Base-by-base conservation (phyloP, 768 basidiomycete species). In the Psilocybe azurescens region DNA sequence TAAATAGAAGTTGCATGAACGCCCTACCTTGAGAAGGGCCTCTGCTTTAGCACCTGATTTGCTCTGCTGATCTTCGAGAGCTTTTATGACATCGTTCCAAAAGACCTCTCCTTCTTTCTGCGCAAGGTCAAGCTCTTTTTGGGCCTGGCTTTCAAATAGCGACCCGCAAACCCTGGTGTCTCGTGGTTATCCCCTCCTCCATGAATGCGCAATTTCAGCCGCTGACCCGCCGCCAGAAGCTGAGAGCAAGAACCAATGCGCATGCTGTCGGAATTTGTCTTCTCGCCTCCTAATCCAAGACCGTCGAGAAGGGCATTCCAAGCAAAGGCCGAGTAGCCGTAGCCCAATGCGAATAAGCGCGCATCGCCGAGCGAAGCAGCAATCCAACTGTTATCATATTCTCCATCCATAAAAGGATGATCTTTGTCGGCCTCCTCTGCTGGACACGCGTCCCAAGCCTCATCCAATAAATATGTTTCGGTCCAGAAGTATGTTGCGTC, bases 401-500 rank as follows among this genome's bases (percentile, higher is more conserved):
- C 41, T 13, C 41, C 11, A 44, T 5, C 41, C 7, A 8, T 1
- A 14, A 44, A 1, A 13, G 41, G 41, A 44, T 44, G 10, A 44
- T 44, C 11, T n/a, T 18, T 44, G 14, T 44, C 41, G 5, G 14
- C 41, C n/a, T 44, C 41, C 8, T 44, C 41, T 44, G 7, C 2
- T 44, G 41, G 41, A 16, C 14, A 55, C n/a, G 44, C 59, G 48
- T 60, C 59, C n/a, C 18, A 14, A 5, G 59, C 59, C 28, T 39
- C 59, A 3, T 60, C 18, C 9, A n/a, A 10, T 30, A 60, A 39
- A 6, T 46, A 54, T 7, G 28, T n/a, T 36, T 60, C 59, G 29
- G 59, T 60, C 52, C 59, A 60, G 44, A 46, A 53, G 41, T 60
- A 60, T 33, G 59, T 54, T 20, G 51, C 59, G 14, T 60, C 52